Base-by-base conservation (phyloP, 2,329 filamentous ascomycete genomes). In the Cladorrhinum sp. region DNA sequence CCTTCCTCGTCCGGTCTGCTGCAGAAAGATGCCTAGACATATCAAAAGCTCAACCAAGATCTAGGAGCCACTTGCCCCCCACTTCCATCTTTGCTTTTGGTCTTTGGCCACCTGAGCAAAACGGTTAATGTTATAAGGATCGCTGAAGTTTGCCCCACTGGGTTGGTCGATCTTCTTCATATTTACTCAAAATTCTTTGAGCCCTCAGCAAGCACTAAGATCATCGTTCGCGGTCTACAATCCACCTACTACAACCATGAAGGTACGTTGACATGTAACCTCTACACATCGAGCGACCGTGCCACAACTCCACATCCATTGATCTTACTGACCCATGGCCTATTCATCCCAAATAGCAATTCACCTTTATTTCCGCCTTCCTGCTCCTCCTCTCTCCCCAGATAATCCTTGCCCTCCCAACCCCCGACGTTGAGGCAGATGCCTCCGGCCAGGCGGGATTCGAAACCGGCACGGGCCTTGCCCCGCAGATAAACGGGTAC, bases 241-340 rank as follows among this genome's bases (percentile, higher is more conserved):
- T 41, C 24, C 16, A 22, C 27, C 22, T 25, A 58, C 18, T 20
- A 9, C 13, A 55, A 62, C 49, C 12, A 64, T 64, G 62, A 64
- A 64, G 62, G 62, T 54, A 56, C 18, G 25, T 54, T 5, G n/a
- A 38, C 12, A 16, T 13, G 1, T 23, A 38, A 16, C 23, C 56
- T 48, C 24, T 16, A 51, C 22, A 51, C 3, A 6, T 13, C 29
- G n/a, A 3, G 25, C 50, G 16, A n/a, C 25, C 36, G 22, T 55
- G 49, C 49, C 49, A 12, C 49, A 50, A 27, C 12, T 16, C 6
- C 49, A 25, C 24, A 20, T 50, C 4, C 20, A 18, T 50, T 6
- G 20, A 4, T 4, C 16, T 18, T 20, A 45, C 16, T 12, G 3
- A 45, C 16, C 41, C 41, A 41, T 22, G 6, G 13, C 13, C 16